Percentiles rank a stretch among this genome's conserved stretches.
These are phyloP conservation scores for Pterocarpus santalinus DNA, from an alignment of 306 rosid genomes.

Conservation along the genomic window DNA sequence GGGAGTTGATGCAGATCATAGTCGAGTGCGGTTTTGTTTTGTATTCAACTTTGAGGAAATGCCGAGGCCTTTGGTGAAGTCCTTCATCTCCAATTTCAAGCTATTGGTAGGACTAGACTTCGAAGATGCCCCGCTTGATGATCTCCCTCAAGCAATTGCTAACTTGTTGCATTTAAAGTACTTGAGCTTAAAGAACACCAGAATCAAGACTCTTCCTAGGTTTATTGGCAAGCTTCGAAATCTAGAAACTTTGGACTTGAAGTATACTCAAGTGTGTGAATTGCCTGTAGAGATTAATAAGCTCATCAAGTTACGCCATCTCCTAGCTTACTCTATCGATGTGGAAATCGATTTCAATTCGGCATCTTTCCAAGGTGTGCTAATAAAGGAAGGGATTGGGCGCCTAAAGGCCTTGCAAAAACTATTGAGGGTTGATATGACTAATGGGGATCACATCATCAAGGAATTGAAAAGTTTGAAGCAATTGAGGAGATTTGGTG, in stretches of 20 bases:
- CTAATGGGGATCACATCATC: constrained; percentile 1
- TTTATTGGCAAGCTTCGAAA: constrained; percentile 12
- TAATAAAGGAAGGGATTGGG: constrained; percentile 16
- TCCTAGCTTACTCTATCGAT: constrained; percentile 14
- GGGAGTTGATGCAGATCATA: not conserved
- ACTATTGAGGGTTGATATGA: not conserved
- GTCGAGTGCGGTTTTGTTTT: not conserved
- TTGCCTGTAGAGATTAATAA: too few species aligned
- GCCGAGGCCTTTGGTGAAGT: not conserved
- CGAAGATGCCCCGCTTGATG: not conserved
- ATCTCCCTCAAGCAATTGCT: not conserved
- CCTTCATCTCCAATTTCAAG: not conserved
- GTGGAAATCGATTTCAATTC: not conserved
- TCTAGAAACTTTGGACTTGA: not conserved
- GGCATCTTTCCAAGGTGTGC: too few species aligned
- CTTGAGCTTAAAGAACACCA: not conserved
- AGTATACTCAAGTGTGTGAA: too few species aligned
- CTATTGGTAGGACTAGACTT: constrained; percentile 13
- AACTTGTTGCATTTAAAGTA: not conserved
- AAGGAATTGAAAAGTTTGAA: constrained; percentile 2
- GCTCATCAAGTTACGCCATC: not conserved
- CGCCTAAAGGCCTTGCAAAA: not conserved
- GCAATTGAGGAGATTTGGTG: constrained; percentile 5
- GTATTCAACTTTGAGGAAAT: not conserved
- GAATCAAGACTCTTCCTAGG: not conserved